Percentiles rank a stretch among this genome's conserved stretches.
phyloP scores from a whole-genome alignment of 1,139 yeast genomes.

The Casaregolazyma lundiana region DNA sequence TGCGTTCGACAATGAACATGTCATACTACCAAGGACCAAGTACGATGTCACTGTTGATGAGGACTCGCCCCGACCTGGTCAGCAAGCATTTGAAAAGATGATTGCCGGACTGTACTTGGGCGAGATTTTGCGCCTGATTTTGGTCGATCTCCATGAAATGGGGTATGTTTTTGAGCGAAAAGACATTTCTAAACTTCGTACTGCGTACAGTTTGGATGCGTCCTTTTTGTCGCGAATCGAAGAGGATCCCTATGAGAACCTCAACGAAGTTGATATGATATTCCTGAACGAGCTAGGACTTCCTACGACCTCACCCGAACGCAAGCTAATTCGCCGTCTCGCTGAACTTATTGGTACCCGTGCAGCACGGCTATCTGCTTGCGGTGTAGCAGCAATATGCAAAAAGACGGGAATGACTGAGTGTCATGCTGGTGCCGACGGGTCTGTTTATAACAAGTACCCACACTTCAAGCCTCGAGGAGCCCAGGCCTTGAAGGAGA shows the following conservation, averaged over 20 bases:
- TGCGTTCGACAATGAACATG: slow-evolving; percentile 89
- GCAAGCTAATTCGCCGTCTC: slow-evolving; percentile 74
- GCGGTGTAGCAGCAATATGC: slow-evolving; percentile 95
- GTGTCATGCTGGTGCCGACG: slow-evolving; percentile 95
- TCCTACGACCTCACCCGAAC: slow-evolving; percentile 68
- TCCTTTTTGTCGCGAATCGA: slow-evolving; percentile 84
- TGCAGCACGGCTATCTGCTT: slow-evolving; percentile 85
- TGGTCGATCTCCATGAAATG: slow-evolving; percentile 65
- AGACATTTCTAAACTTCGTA: slow-evolving; percentile 54
- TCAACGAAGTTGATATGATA: slow-evolving; percentile 66
- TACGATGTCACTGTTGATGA: slow-evolving; percentile 77
- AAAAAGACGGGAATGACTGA: slow-evolving; percentile 73
- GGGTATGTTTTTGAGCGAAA: slow-evolving; percentile 67
- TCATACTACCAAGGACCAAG: slow-evolving; percentile 75
- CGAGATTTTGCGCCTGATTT: slow-evolving; percentile 77
- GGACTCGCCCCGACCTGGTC: slow-evolving; percentile 93
- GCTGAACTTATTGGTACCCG: slow-evolving; percentile 89
- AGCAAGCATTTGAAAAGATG: slow-evolving; percentile 96
- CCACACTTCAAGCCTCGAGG: slow-evolving; percentile 90
- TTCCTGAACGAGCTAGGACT: slow-evolving; percentile 58
- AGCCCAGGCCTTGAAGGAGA: slow-evolving; percentile 81
- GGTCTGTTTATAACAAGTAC: slow-evolving; percentile 89
- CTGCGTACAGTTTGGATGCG: slow-evolving; percentile 76
- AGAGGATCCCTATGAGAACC: slow-evolving; percentile 84
- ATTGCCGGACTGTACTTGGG: slow-evolving; percentile 95